Evolutionary conservation across 2,329 filamentous ascomycete species (phyloP).

Genomic region (Fusarium sarcochroum): DNA sequence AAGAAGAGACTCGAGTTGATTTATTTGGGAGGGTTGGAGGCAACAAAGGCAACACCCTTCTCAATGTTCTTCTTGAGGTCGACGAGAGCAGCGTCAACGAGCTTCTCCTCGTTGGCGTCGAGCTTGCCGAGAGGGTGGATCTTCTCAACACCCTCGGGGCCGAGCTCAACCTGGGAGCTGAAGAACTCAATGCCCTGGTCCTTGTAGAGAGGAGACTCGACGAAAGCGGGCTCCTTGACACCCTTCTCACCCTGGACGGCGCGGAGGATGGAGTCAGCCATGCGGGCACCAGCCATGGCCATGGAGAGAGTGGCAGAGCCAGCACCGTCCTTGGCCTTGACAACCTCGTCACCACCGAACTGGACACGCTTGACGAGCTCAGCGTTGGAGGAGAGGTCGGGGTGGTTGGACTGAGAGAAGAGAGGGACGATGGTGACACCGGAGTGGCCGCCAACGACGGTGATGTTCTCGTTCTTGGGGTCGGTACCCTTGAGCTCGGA

Average conservation of each 20-base stretch:
- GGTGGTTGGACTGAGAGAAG: constrained; percentile 93
- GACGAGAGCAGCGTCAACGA: constrained; percentile 85
- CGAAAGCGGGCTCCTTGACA: constrained; percentile 95
- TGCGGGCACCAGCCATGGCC: constrained; percentile 91
- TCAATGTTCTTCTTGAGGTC: constrained; percentile 96
- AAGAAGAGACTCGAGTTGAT: constrained; percentile 21
- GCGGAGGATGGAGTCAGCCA: constrained; percentile 93
- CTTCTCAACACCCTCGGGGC: constrained; percentile 95
- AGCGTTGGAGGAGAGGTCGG: constrained; percentile 82
- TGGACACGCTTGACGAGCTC: constrained; percentile 94
- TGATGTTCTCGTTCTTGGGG: constrained; percentile 93
- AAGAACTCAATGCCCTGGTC: constrained; percentile 99
- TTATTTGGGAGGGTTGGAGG: constrained; percentile 73
- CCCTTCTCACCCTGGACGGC: constrained; percentile 94
- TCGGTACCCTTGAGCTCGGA: constrained; percentile 92
- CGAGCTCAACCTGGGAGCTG: constrained; percentile 93
- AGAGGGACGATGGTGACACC: constrained; percentile 98
- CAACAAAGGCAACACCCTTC: constrained; percentile 81
- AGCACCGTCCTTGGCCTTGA: constrained; percentile 98
- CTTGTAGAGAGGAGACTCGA: constrained; percentile 98
- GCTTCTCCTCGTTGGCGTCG: constrained; percentile 87
- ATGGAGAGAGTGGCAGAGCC: constrained; percentile 98
- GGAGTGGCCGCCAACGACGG: constrained; percentile 96
- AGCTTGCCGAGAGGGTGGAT: constrained; percentile 89
- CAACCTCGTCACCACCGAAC: constrained; percentile 99